Evolutionary conservation across 306 rosid species (phyloP), one percentile per base, ranked within the genome.

Genomic region (Trichosanthes truncata): DNA sequence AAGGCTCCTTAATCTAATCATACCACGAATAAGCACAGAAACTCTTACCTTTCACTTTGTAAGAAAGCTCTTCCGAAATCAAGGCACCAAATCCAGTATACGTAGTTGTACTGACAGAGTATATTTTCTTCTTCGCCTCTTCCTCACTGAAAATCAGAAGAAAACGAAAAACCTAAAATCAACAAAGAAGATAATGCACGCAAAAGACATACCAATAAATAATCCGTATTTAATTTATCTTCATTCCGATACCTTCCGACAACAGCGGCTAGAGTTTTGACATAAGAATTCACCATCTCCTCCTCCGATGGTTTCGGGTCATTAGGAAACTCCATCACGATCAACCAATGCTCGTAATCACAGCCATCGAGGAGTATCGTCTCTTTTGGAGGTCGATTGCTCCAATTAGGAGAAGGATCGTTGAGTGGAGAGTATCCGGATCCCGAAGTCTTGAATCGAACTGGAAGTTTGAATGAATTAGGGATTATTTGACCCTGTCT

Each of bases 291-390:
- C 48, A 95, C 79, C 98, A 95, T 95, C 68, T 90, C 93, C 23
- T 90, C 93, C 31, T 95, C 98, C 10, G 97, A 87, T 80, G 93
- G 97, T 81, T 91, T 92, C 7, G 90, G 88, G 20, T 87, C 77
- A 1, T 82, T 72, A 0, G 93, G 84, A 80, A 92, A 95, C 84
- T 92, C 98, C 93, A 95, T 77, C 31, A 92, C 87, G 26, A 94
- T 83, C 67, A 94, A 97, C 98, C 98, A 92, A 76, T 94, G 98
- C 83, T 94, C 93, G 84, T 92, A 92, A 60, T 94, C 98, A 60
- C 98, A 94, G 62, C 98, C 98, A 82, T 91, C 95, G 5, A 94
- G 95, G 45, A 94, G 91, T 81, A 94, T 89, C 33, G 97, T 91
- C 57, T 92, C 97, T 88, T 90, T 92, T 2, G 94, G 93, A 1